A percentile compares a stretch with the other conserved stretches of the same genome.
Conservation (phyloP, 306 rosid species). For the Lagenaria siceraria region DNA sequence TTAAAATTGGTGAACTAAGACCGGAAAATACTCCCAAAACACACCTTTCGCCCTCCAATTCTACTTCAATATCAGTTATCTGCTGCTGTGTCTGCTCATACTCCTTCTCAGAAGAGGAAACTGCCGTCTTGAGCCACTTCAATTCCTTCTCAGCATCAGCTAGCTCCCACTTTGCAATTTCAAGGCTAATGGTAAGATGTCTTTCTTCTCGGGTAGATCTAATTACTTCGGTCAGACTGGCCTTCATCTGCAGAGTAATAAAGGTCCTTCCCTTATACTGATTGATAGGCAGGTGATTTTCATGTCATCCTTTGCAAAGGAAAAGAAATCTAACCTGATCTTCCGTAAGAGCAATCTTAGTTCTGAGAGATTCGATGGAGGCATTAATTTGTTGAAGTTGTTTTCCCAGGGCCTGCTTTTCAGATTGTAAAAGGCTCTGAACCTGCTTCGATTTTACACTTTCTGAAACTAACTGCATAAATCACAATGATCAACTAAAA, state of each 20-base stretch:
- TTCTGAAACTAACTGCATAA: constrained; percentile 87
- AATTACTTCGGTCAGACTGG: constrained; percentile 42
- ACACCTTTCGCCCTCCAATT: constrained; percentile 72
- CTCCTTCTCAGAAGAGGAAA: constrained; percentile 75
- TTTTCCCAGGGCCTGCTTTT: constrained; percentile 68
- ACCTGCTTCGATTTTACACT: constrained; percentile 82
- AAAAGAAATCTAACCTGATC: constrained; percentile 44
- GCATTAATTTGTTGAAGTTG: constrained; percentile 64
- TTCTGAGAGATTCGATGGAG: constrained; percentile 40
- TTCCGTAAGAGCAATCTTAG: constrained; percentile 45
- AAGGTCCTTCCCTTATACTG: constrained; percentile 3
- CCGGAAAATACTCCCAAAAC: constrained; percentile 5
- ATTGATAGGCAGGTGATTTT: constrained; percentile 1
- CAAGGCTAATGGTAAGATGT: constrained; percentile 46
- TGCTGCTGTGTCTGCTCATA: constrained; percentile 59
- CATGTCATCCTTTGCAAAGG: neutral
- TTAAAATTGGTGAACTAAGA: neutral
- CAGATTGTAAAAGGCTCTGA: constrained; percentile 42
- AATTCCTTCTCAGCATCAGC: constrained; percentile 88
- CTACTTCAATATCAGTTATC: constrained; percentile 36
- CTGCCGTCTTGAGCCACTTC: constrained; percentile 60
- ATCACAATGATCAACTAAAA: neutral
- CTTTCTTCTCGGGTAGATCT: constrained; percentile 58
- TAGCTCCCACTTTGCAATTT: constrained; percentile 65
- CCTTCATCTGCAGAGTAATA: constrained; percentile 51